These are phyloP conservation scores for Pelargonium australe DNA, from an alignment of 441 rosid species.

Conservation along the genomic window DNA sequence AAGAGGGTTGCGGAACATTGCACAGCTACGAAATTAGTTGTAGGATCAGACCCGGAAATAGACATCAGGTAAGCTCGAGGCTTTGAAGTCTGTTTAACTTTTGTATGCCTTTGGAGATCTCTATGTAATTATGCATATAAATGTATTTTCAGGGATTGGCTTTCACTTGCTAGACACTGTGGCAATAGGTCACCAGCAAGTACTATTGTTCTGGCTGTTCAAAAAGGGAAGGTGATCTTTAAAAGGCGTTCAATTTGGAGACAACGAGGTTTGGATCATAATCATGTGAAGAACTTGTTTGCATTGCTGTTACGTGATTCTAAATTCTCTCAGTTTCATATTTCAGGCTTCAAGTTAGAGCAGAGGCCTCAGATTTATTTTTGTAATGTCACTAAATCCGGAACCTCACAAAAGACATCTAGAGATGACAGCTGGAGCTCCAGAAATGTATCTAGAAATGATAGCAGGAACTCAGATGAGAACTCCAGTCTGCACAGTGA, in stretches of 20 bases:
- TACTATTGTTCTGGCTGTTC: not conserved
- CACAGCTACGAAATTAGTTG: not conserved
- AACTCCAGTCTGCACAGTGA: not conserved
- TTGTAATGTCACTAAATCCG: not conserved
- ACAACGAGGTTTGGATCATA: slow-evolving; percentile 4
- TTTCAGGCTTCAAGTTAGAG: slow-evolving; percentile 4
- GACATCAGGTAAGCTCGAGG: slow-evolving; percentile 3
- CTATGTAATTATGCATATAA: not conserved
- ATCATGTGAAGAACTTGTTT: not conserved
- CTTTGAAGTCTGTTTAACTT: not conserved
- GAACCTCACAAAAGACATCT: not conserved
- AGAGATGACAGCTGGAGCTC: not conserved
- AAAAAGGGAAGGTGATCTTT: not conserved
- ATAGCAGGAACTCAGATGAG: not conserved
- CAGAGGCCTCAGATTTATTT: slow-evolving; percentile 5
- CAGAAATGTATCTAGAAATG: not conserved
- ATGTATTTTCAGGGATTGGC: not conserved
- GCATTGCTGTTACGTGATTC: not conserved
- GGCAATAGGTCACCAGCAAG: slow-evolving; percentile 1
- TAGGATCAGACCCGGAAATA: not conserved
- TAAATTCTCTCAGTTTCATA: not conserved
- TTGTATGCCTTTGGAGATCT: not conserved
- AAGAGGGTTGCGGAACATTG: not conserved
- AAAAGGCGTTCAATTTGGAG: slow-evolving; percentile 3
- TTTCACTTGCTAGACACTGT: slow-evolving; percentile 2